phyloP scores from a whole-genome alignment of 73 alveolate genomes.

The Tetrahymena thermophila region DNA sequence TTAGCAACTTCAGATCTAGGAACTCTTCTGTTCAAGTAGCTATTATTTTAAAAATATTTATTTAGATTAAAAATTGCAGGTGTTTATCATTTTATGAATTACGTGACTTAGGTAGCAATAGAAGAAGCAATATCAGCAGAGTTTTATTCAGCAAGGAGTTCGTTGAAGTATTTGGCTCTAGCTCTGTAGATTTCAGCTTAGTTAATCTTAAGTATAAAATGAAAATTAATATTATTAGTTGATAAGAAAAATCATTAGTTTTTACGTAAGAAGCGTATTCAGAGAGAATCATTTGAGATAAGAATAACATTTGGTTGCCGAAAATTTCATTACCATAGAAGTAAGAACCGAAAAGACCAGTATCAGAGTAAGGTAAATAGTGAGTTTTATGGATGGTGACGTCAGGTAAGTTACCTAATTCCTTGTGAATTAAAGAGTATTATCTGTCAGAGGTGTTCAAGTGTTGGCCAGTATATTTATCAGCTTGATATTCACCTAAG shows the following conservation, averaged over 20 bases:
- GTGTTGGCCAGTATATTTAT: constrained; percentile 67
- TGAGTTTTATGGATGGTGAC: constrained; percentile 58
- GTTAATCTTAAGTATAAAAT: background rate
- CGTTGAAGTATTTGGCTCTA: constrained; percentile 61
- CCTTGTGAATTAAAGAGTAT: constrained; percentile 64
- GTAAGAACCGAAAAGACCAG: constrained; percentile 68
- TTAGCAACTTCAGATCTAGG: constrained; percentile 72
- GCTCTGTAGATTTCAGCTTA: constrained; percentile 74
- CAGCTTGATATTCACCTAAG: constrained; percentile 62
- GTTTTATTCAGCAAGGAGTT: constrained; percentile 41
- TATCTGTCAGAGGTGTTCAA: constrained; percentile 61
- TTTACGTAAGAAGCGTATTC: constrained; percentile 32
- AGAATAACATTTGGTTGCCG: constrained; percentile 54
- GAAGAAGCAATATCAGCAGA: constrained; percentile 43
- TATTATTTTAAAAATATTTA: background rate
- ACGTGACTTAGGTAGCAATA: constrained; percentile 22
- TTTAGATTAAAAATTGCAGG: background rate
- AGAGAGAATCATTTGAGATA: constrained; percentile 29
- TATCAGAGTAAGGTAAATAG: constrained; percentile 64
- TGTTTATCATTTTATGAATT: background rate
- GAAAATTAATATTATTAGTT: too few species aligned
- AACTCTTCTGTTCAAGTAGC: constrained; percentile 66
- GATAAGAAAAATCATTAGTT: background rate
- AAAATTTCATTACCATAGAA: constrained; percentile 70
- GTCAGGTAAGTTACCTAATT: constrained; percentile 71